Percentiles rank a stretch among this genome's conserved stretches.
These are phyloP conservation scores for Lycium barbarum DNA, from an alignment of 257 asterid genomes.

Conservation along the genomic window DNA sequence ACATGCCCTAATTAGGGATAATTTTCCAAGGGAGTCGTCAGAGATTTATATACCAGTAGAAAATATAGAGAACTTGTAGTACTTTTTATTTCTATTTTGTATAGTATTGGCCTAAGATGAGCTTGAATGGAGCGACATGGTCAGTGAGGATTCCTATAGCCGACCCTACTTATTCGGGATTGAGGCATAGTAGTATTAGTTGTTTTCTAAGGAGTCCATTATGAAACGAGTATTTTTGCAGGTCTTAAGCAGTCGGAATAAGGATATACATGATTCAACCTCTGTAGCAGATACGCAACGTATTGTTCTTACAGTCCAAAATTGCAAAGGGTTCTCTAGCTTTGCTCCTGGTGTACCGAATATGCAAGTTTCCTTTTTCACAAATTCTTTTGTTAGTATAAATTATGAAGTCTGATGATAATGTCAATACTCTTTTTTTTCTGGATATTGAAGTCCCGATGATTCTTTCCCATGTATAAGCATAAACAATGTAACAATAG, in stretches of 20 bases:
- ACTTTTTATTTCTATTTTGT: not conserved
- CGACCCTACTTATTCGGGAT: not conserved
- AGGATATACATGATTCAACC: constrained; percentile 9
- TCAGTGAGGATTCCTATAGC: not conserved
- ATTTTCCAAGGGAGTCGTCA: not conserved
- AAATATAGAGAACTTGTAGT: not conserved
- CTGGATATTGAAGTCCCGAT: constrained; percentile 9
- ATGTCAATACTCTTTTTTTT: not conserved
- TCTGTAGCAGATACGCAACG: not conserved
- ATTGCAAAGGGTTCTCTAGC: not conserved
- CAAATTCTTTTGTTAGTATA: not conserved
- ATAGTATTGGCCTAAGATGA: not conserved
- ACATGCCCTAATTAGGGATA: not conserved
- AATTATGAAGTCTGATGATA: constrained; percentile 21
- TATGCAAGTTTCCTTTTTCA: not conserved
- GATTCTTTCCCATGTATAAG: constrained; percentile 4
- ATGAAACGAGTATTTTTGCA: not conserved
- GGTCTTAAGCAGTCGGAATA: constrained; percentile 4
- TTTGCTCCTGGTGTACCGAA: constrained; percentile 20
- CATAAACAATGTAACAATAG: constrained; percentile 14
- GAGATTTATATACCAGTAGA: not conserved
- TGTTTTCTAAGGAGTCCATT: not conserved
- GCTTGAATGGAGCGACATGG: not conserved
- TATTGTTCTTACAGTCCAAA: not conserved
- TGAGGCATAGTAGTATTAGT: not conserved